phyloP scores from a whole-genome alignment of 2,329 filamentous ascomycete genomes.

The Aspergillus ruber region DNA sequence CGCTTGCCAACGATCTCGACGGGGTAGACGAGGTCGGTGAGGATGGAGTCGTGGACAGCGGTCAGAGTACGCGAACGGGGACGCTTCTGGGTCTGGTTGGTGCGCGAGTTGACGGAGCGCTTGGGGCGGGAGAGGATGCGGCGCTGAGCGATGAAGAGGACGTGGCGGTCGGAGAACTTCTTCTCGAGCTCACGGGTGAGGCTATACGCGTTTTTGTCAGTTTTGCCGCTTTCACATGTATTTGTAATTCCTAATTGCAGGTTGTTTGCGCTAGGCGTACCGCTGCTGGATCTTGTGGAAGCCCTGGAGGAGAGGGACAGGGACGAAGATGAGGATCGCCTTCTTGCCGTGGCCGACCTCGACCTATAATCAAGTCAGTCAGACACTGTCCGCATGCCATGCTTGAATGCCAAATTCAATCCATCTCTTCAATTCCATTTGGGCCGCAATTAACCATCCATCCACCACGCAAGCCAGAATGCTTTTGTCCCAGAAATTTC shows the following conservation, averaged over 20 bases:
- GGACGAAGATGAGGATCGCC: slow-evolving; percentile 99
- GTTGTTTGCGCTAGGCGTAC: slow-evolving; percentile 52
- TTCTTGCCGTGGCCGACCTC: slow-evolving; percentile 99
- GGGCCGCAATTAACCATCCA: too few relatives aligned
- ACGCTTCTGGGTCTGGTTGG: slow-evolving; percentile 97
- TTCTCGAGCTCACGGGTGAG: slow-evolving; percentile 99
- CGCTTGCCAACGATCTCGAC: slow-evolving; percentile 99
- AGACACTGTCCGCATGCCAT: background rate
- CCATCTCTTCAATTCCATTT: too few relatives aligned
- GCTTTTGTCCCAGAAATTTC: background rate
- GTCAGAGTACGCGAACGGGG: slow-evolving; percentile 96
- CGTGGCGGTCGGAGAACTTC: slow-evolving; percentile 99
- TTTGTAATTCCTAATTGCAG: background rate
- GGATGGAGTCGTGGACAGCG: slow-evolving; percentile 97
- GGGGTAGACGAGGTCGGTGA: slow-evolving; percentile 96
- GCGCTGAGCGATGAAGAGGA: slow-evolving; percentile 97
- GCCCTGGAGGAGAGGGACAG: slow-evolving; percentile 93
- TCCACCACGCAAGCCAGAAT: too few relatives aligned
- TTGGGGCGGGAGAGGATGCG: slow-evolving; percentile 98
- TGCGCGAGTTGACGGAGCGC: slow-evolving; percentile 94
- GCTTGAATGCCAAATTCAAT: too few relatives aligned
- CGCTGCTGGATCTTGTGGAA: slow-evolving; percentile 99
- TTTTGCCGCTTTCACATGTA: background rate
- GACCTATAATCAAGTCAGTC: slow-evolving; percentile 58
- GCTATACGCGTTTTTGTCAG: slow-evolving; percentile 43